Conservation (phyloP, 306 rosid genomes). For the Sophora flavescens region DNA sequence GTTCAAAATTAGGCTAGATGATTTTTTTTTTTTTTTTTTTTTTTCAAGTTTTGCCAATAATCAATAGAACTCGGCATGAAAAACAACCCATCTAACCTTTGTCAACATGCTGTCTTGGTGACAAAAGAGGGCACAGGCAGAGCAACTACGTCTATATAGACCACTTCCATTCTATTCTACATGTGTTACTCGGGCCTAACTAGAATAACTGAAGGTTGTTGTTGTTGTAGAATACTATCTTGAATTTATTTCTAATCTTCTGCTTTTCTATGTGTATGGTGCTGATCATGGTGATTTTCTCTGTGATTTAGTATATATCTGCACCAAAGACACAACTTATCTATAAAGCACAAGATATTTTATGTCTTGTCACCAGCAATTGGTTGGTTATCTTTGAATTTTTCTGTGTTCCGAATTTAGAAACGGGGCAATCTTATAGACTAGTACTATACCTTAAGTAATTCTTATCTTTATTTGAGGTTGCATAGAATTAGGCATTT, state of each 20-base stretch:
- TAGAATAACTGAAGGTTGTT: background rate
- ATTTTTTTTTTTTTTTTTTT: background rate
- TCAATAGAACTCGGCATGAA: background rate
- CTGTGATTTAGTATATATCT: background rate
- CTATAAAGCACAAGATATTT: slow-evolving; percentile 2
- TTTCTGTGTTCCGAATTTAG: background rate
- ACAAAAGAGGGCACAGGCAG: background rate
- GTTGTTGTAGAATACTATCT: slow-evolving; percentile 10
- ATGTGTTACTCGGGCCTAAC: too few relatives aligned
- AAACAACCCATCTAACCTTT: too few relatives aligned
- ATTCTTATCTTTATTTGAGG: slow-evolving; percentile 7
- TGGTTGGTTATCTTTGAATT: slow-evolving; percentile 8
- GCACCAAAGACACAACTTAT: background rate
- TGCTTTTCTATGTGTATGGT: background rate
- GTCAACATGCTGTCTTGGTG: background rate
- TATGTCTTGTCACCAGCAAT: background rate
- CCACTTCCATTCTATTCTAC: background rate
- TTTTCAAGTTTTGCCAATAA: background rate
- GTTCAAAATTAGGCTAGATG: slow-evolving; percentile 23
- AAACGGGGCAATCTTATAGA: slow-evolving; percentile 7
- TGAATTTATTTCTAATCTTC: slow-evolving; percentile 7
- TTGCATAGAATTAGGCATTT: slow-evolving; percentile 13
- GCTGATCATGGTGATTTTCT: background rate
- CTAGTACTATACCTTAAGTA: background rate
- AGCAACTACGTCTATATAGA: background rate